Conservation (phyloP, 192 early-diverging fungal genomes). For the Rhizophagus sp. region DNA sequence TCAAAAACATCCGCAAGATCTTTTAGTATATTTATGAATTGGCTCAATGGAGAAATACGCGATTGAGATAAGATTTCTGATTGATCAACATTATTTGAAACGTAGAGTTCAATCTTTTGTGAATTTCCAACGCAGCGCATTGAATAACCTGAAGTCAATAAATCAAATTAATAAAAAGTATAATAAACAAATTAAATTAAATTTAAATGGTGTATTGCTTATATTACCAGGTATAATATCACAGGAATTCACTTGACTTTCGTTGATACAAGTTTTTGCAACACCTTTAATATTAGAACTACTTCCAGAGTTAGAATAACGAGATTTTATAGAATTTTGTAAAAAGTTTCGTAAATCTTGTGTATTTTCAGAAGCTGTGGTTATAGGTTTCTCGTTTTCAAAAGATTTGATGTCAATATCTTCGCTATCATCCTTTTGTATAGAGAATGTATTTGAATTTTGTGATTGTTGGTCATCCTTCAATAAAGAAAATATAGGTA, state of each 20-base stretch:
- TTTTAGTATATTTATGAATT: conserved; percentile 48
- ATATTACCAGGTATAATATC: conserved; percentile 50
- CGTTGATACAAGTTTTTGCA: conserved; percentile 15
- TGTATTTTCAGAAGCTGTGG: not conserved
- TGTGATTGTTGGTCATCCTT: not conserved
- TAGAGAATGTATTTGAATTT: too few species aligned
- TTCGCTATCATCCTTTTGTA: not conserved
- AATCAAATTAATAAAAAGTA: too few species aligned
- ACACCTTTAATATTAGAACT: conserved; percentile 27
- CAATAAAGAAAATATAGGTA: not conserved
- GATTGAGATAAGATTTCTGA: conserved; percentile 42
- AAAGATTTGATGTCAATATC: not conserved
- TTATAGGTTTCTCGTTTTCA: not conserved
- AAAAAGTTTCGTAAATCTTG: not conserved
- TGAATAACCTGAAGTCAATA: conserved; percentile 26
- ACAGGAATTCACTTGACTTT: conserved; percentile 46
- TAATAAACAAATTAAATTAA: too few species aligned
- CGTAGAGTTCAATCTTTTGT: conserved; percentile 40
- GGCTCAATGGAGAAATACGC: conserved; percentile 35
- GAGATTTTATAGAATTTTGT: conserved; percentile 31
- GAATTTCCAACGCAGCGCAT: conserved; percentile 45
- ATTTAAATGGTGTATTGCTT: not conserved
- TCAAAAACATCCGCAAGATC: conserved; percentile 62
- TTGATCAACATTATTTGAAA: conserved; percentile 29
- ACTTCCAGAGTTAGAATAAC: conserved; percentile 38